Evolutionary conservation across 352 stramenopile species (phyloP), one percentile per base, ranked within the genome.

Genomic region (Peronospora belbahrii): DNA sequence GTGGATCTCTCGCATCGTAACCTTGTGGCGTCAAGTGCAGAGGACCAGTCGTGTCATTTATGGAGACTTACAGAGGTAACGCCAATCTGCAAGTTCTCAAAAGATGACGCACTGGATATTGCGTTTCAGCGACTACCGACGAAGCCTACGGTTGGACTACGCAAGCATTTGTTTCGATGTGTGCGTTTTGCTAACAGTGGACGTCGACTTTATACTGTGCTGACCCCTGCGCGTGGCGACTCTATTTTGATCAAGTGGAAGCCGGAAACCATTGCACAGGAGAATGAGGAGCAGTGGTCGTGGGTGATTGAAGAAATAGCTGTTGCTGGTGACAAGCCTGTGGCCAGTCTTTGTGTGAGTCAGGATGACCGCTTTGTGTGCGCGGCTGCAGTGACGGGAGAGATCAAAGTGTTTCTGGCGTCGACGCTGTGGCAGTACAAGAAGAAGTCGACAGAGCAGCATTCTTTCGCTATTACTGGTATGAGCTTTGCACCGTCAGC

Each of bases 241-340:
- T 85, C 81, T 6, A 69, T 90, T 48, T 52, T 92, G 34, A 65
- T 92, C 49, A 88, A 88, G 50, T 92, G 81, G 81, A 72, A 72
- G 23, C 81, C 81, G 0, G 62, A 62, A 24, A 88, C 81, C 9
- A 75, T 79, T 30, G 62, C 68, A 2, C 81, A 92, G 56, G 68
- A 70, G 13, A 75, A 70, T n/a, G 63, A 81, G 18, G 60, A 75
- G n/a, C 64, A 83, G 24, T 92, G 81, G 81, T 42, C 45, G 6
- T 92, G 81, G 81, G 59, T 70, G 4, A 61, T 92, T 6, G 74
- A 73, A 13, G 30, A 52, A 14, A 59, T 52, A 2, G 66, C 68
- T 0, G 62, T 92, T 19, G 76, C 81, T 0, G 75, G 78, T 0
- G 64, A 85, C 19, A 83, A 85, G 20, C 81, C 81, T 0, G 76